Percentiles rank a stretch among this genome's conserved stretches.
Conservation (phyloP, 202 grass and related monocot genomes). For the Setaria italica region DNA sequence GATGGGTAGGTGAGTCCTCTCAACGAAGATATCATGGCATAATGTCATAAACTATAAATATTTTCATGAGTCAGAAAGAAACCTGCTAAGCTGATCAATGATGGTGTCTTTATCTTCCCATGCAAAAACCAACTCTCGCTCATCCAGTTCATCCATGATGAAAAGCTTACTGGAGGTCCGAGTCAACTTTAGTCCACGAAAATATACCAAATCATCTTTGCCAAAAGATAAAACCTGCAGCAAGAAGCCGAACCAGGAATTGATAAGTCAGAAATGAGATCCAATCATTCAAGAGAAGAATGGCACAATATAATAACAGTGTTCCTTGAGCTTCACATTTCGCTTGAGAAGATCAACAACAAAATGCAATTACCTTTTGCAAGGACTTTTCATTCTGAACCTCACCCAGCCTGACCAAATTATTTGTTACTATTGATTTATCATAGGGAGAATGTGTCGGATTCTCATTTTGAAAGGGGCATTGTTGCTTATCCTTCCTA, state of each 20-base stretch:
- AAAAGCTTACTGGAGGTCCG: slow-evolving; percentile 60
- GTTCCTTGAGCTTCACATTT: slow-evolving; percentile 41
- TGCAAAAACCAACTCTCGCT: slow-evolving; percentile 62
- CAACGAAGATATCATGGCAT: not conserved
- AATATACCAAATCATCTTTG: slow-evolving; percentile 66
- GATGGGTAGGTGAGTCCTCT: not conserved
- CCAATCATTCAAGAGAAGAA: slow-evolving; percentile 30
- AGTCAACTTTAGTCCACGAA: slow-evolving; percentile 55
- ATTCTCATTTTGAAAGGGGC: slow-evolving; percentile 48
- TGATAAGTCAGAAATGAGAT: slow-evolving; percentile 28
- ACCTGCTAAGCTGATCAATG: slow-evolving; percentile 63
- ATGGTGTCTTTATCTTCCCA: slow-evolving; percentile 67
- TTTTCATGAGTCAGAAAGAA: slow-evolving; percentile 13
- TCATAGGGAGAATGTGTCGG: slow-evolving; percentile 38
- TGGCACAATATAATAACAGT: slow-evolving; percentile 12
- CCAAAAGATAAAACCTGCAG: slow-evolving; percentile 64
- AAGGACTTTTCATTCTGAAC: slow-evolving; percentile 38
- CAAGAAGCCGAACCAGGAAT: slow-evolving; percentile 34
- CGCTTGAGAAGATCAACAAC: slow-evolving; percentile 37
- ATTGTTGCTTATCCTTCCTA: slow-evolving; percentile 50
- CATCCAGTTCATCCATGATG: slow-evolving; percentile 63
- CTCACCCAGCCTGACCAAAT: slow-evolving; percentile 61
- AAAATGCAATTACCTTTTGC: slow-evolving; percentile 62
- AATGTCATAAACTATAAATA: slow-evolving; percentile 25
- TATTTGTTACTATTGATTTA: slow-evolving; percentile 45